These are phyloP conservation scores for Graphium sp. DNA, from an alignment of 2,329 filamentous ascomycete species.

Conservation along the genomic window DNA sequence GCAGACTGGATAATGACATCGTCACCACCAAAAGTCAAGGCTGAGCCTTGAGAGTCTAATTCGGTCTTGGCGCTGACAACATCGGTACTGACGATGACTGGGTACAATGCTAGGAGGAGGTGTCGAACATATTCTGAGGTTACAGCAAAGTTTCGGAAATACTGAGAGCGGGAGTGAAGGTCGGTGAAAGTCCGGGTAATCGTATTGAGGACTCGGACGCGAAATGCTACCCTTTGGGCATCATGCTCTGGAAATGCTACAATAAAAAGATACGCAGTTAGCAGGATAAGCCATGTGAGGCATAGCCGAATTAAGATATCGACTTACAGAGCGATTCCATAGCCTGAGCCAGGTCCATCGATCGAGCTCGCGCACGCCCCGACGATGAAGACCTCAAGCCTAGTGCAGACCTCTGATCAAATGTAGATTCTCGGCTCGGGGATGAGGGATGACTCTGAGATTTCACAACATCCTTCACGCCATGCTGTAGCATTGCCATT, in stretches of 20 bases:
- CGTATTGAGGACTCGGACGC: slow-evolving; percentile 53
- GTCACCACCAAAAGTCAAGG: slow-evolving; percentile 69
- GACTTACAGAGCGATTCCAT: slow-evolving; percentile 35
- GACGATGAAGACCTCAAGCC: no score
- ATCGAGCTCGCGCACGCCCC: slow-evolving; percentile 33
- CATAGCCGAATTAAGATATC: no score
- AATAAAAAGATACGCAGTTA: background rate
- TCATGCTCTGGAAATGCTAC: slow-evolving; percentile 3
- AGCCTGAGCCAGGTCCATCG: slow-evolving; percentile 49
- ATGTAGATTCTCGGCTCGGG: slow-evolving; percentile 18
- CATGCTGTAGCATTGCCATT: slow-evolving; percentile 73
- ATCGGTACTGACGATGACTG: slow-evolving; percentile 75
- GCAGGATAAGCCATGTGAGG: background rate
- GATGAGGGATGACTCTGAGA: slow-evolving; percentile 44
- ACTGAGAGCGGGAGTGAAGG: slow-evolving; percentile 56
- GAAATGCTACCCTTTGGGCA: slow-evolving; percentile 12
- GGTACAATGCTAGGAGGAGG: slow-evolving; percentile 67
- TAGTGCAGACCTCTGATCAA: no score
- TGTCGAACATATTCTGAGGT: slow-evolving; percentile 69
- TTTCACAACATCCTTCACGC: slow-evolving; percentile 53
- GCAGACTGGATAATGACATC: slow-evolving; percentile 72
- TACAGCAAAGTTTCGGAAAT: slow-evolving; percentile 70
- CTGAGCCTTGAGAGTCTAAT: slow-evolving; percentile 66
- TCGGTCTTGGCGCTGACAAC: slow-evolving; percentile 71
- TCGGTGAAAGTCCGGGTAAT: slow-evolving; percentile 67